These are phyloP conservation scores for Cercospora sp. DNA, from an alignment of 2,329 filamentous ascomycete genomes.

Conservation along the genomic window DNA sequence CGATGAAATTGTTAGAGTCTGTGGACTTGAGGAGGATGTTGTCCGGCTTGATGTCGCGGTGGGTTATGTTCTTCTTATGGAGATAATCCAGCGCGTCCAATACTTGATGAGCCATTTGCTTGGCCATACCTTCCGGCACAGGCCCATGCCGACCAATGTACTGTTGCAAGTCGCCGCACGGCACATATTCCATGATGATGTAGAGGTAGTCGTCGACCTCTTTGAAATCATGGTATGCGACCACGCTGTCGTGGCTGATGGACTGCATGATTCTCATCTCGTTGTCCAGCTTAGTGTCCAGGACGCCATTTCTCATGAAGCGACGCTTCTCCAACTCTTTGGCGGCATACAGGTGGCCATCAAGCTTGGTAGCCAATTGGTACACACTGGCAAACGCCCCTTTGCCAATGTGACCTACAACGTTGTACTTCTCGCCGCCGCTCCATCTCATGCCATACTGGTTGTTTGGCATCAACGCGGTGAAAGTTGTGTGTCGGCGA, in stretches of 20 bases:
- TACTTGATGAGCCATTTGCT: constrained; percentile 72
- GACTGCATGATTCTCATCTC: constrained; percentile 95
- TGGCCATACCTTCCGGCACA: constrained; percentile 68
- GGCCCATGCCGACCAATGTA: constrained; percentile 63
- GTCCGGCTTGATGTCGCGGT: constrained; percentile 98
- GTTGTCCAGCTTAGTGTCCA: constrained; percentile 91
- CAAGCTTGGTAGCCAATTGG: constrained; percentile 80
- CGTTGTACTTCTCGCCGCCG: constrained; percentile 81
- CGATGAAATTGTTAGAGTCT: constrained; percentile 63
- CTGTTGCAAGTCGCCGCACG: constrained; percentile 77
- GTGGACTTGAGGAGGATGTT: constrained; percentile 82
- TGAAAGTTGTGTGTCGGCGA: constrained; percentile 22
- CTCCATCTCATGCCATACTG: constrained; percentile 72
- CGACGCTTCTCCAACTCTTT: constrained; percentile 93
- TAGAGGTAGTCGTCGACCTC: constrained; percentile 80
- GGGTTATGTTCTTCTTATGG: constrained; percentile 84
- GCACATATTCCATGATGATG: constrained; percentile 95
- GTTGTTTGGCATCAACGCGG: constrained; percentile 33
- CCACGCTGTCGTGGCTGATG: constrained; percentile 83
- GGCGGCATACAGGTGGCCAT: constrained; percentile 80
- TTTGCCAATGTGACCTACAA: constrained; percentile 78
- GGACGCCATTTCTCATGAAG: constrained; percentile 87
- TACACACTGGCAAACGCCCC: constrained; percentile 95
- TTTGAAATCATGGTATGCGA: constrained; percentile 85
- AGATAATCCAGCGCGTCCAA: constrained; percentile 82